A percentile compares a stretch with the other conserved stretches of the same genome.
These are phyloP conservation scores for Capsicum rhomboideum DNA, from an alignment of 257 asterid species.

Conservation along the genomic window DNA sequence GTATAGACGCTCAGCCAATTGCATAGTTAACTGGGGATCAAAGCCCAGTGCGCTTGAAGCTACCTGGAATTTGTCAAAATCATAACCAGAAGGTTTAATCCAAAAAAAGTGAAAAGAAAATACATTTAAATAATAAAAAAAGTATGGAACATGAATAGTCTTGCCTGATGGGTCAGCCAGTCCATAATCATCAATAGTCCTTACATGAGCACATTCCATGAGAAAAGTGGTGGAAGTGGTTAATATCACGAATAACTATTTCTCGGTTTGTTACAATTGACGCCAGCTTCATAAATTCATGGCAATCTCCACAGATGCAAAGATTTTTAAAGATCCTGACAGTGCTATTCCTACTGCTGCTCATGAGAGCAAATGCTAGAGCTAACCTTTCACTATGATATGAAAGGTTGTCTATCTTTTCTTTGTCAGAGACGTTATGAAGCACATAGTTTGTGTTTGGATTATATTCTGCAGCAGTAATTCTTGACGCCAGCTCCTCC, in stretches of 20 bases:
- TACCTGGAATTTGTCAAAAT: constrained; percentile 41
- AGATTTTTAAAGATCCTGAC: constrained; percentile 78
- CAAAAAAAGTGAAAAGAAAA: neutral
- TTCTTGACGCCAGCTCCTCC: constrained; percentile 38
- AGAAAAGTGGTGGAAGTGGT: constrained; percentile 61
- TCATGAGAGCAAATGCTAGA: constrained; percentile 61
- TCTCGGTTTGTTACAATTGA: constrained; percentile 43
- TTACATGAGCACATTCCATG: constrained; percentile 66
- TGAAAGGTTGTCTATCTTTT: constrained; percentile 46
- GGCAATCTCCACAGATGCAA: constrained; percentile 85
- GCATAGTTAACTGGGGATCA: constrained; percentile 91
- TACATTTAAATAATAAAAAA: neutral
- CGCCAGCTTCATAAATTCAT: constrained; percentile 68
- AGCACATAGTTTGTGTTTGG: constrained; percentile 46
- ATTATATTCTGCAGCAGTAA: constrained; percentile 42
- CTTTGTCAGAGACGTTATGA: constrained; percentile 45
- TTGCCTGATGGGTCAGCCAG: neutral
- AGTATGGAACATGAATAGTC: neutral
- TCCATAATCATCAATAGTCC: constrained; percentile 58
- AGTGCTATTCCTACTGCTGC: constrained; percentile 20
- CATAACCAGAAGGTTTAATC: neutral
- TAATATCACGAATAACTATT: constrained; percentile 58
- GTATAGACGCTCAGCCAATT: constrained; percentile 87
- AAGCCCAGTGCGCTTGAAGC: constrained; percentile 93
- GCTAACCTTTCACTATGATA: constrained; percentile 90